Conservation (phyloP, 31 red algal genomes). For the Bonnemaisonia californica region DNA sequence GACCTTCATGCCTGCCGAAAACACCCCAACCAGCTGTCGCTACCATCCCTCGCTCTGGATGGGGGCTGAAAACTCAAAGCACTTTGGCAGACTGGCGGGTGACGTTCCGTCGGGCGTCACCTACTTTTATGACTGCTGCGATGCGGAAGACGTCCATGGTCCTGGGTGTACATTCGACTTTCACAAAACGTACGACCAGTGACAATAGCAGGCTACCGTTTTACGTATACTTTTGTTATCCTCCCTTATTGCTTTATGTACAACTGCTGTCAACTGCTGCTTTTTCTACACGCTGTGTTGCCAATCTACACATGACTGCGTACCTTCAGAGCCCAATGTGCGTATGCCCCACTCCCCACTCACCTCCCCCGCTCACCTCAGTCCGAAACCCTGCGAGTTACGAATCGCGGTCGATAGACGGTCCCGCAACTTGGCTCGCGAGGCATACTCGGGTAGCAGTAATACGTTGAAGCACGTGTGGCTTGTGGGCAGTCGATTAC, state of each 20-base stretch:
- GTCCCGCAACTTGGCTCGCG: slow-evolving; percentile 67
- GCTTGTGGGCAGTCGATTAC: slow-evolving; percentile 84
- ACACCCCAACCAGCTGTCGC: slow-evolving; percentile 29
- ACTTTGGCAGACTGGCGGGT: slow-evolving; percentile 16
- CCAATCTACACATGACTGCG: no score
- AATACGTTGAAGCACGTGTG: slow-evolving; percentile 96
- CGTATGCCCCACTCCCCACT: no score
- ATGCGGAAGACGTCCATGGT: not conserved
- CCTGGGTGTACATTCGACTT: slow-evolving; percentile 40
- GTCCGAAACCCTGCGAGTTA: slow-evolving; percentile 90
- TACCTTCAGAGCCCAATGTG: no score
- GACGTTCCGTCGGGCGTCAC: slow-evolving; percentile 26
- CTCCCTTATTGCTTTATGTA: no score
- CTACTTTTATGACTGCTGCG: slow-evolving; percentile 56
- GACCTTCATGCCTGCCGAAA: not conserved
- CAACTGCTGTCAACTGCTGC: not conserved
- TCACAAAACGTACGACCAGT: slow-evolving; percentile 30
- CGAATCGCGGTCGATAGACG: slow-evolving; percentile 80
- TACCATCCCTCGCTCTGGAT: slow-evolving; percentile 34
- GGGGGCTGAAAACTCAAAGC: slow-evolving; percentile 48
- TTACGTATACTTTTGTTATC: no score
- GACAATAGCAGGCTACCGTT: no score
- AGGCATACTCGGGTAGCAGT: slow-evolving; percentile 85
- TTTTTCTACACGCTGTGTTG: not conserved
- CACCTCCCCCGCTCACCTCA: slow-evolving; percentile 39